A percentile compares a stretch with the other conserved stretches of the same genome.
phyloP scores from a whole-genome alignment of 2,329 filamentous ascomycete species.

The Claviceps maximensis region DNA sequence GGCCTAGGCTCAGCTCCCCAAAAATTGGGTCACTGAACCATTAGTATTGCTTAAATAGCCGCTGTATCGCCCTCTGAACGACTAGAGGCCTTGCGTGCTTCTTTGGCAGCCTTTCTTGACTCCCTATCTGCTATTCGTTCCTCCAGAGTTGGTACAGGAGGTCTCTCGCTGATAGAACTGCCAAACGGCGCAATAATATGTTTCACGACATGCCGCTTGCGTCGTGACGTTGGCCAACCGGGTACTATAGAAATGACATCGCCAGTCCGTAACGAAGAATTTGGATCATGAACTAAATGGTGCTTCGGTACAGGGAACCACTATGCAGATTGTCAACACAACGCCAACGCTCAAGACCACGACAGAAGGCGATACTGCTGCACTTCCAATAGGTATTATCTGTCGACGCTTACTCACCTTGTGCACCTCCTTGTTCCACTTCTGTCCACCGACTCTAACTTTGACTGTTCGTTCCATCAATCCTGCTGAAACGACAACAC shows the following conservation, averaged over 20 bases:
- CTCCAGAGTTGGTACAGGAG: conserved; percentile 50
- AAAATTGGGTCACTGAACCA: neutral
- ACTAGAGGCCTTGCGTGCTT: conserved; percentile 33
- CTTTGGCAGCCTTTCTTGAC: conserved; percentile 42
- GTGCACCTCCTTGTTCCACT: conserved; percentile 59
- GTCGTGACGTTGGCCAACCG: conserved; percentile 50
- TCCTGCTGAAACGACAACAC: conserved; percentile 65
- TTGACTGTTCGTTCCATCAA: conserved; percentile 70
- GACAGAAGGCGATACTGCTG: neutral
- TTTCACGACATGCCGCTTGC: conserved; percentile 62
- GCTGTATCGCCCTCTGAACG: conserved; percentile 12
- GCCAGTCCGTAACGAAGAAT: conserved; percentile 56
- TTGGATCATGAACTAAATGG: conserved; percentile 67
- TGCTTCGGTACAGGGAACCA: conserved; percentile 49
- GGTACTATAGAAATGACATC: conserved; percentile 61
- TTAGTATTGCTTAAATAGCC: neutral
- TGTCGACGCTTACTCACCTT: conserved; percentile 42
- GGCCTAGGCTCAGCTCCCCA: neutral
- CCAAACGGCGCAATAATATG: conserved; percentile 60
- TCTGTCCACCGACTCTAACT: conserved; percentile 56
- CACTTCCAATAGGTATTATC: neutral
- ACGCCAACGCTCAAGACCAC: neutral
- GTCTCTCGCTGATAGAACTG: conserved; percentile 47
- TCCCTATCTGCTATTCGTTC: conserved; percentile 45
- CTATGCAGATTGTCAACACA: conserved; percentile 16